phyloP scores from a whole-genome alignment of 148 eudicot genomes.

The Selenicereus undatus region DNA sequence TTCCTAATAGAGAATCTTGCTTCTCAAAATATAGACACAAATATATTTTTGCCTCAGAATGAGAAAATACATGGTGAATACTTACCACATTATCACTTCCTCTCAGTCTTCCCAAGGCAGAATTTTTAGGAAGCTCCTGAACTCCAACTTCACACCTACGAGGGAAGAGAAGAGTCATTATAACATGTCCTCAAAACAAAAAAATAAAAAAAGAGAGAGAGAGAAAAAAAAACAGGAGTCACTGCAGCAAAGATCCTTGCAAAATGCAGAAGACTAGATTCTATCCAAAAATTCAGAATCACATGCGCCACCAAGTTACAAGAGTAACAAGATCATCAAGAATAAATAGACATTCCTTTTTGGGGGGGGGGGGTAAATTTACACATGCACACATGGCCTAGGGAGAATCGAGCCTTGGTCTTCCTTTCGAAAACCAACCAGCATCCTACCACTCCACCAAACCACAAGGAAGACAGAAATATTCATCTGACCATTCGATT shows the following conservation, averaged over 20 bases:
- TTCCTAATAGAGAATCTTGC: background rate
- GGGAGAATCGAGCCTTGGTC: too few relatives aligned
- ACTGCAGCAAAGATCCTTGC: background rate
- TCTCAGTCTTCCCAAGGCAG: slow-evolving; percentile 72
- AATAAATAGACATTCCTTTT: too few relatives aligned
- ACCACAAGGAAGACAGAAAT: too few relatives aligned
- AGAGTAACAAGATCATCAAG: too few relatives aligned
- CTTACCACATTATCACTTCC: slow-evolving; percentile 97
- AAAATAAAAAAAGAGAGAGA: too few relatives aligned
- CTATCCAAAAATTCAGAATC: background rate
- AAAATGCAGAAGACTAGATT: background rate
- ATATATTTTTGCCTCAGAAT: background rate
- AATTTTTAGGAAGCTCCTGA: slow-evolving; percentile 72
- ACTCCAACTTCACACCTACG: slow-evolving; percentile 86
- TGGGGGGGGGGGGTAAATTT: too few relatives aligned
- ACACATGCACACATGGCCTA: too few relatives aligned
- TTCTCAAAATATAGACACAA: background rate
- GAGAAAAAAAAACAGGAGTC: too few relatives aligned
- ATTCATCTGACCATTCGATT: too few relatives aligned
- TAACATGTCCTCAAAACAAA: background rate
- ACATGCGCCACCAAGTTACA: background rate
- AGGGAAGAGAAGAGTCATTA: slow-evolving; percentile 3
- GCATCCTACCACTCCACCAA: too few relatives aligned
- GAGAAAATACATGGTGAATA: background rate
- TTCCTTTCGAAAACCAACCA: too few relatives aligned